These are phyloP conservation scores for Mortierella sp. DNA, from an alignment of 371 early-diverging fungal species.

Conservation along the genomic window DNA sequence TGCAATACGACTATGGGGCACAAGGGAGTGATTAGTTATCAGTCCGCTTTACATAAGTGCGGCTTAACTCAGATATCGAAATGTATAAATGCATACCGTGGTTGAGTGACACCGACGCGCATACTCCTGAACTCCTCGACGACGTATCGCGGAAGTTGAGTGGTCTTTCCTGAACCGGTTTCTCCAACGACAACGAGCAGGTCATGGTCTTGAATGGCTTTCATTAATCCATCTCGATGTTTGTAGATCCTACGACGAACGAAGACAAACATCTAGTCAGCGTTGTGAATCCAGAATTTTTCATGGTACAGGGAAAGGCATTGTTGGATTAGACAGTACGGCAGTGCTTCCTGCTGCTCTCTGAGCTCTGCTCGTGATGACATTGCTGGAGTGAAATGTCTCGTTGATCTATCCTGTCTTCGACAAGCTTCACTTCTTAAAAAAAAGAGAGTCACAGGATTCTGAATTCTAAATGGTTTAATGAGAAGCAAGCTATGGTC, in stretches of 20 bases:
- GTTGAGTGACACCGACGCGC: conserved; percentile 96
- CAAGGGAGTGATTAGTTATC: background rate
- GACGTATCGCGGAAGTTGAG: conserved; percentile 98
- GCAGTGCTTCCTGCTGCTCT: conserved; percentile 43
- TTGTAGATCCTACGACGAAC: conserved; percentile 72
- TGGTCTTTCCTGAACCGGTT: conserved; percentile 99
- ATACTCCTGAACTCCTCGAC: conserved; percentile 92
- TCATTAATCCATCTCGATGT: conserved; percentile 88
- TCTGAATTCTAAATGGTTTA: too few species aligned
- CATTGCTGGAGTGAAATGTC: conserved; percentile 9
- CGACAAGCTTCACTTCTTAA: too few species aligned
- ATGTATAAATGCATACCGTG: conserved; percentile 60
- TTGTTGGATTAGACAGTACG: conserved; percentile 44
- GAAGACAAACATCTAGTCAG: background rate
- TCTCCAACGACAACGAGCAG: conserved; percentile 96
- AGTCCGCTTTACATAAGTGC: too few species aligned
- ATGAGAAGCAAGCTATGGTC: too few species aligned
- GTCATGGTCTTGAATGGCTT: conserved; percentile 87
- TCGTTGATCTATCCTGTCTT: too few species aligned
- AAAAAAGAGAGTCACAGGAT: too few species aligned
- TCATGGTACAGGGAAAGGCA: background rate
- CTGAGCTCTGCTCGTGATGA: conserved; percentile 23
- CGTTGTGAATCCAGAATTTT: background rate
- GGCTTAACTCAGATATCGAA: too few species aligned
- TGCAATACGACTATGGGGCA: conserved; percentile 79